These are phyloP conservation scores for Beauveria asiatica DNA, from an alignment of 2,329 filamentous ascomycete species.

Conservation along the genomic window DNA sequence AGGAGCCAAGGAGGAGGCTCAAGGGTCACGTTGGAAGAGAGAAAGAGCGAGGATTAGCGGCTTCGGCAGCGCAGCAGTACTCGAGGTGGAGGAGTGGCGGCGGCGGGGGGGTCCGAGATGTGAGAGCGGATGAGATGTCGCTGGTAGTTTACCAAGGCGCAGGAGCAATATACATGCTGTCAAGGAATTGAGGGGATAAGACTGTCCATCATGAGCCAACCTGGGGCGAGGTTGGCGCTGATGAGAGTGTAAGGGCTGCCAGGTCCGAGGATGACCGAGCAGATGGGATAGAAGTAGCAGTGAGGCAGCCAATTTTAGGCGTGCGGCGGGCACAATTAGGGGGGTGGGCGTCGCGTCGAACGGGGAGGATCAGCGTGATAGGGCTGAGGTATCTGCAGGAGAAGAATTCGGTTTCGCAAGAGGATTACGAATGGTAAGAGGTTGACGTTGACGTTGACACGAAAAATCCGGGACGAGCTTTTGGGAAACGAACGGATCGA, in stretches of 20 bases:
- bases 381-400: neutral
- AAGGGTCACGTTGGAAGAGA: neutral
- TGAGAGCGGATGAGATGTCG: neutral
- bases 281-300: neutral
- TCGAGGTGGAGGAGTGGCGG: neutral
- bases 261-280: conserved; percentile 1
- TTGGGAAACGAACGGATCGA: neutral
- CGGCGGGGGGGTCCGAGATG: neutral
- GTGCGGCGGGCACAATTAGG: neutral
- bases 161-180: conserved; percentile 9
- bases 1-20: neutral
- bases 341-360: neutral
- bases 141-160: neutral
- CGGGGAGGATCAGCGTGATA: neutral
- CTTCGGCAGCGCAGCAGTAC: neutral
- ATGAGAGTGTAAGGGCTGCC: neutral
- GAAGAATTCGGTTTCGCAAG: neutral
- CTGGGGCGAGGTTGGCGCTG: conserved; percentile 2
- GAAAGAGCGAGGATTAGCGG: neutral
- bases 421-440: conserved; percentile 3
- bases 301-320: neutral
- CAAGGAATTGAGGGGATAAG: conserved; percentile 7
- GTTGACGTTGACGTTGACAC: conserved; percentile 8
- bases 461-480: neutral
- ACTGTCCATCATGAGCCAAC: conserved; percentile 12